Base-by-base conservation (phyloP, 2,329 filamentous ascomycete species). In the Fusarium nisikadoi region DNA sequence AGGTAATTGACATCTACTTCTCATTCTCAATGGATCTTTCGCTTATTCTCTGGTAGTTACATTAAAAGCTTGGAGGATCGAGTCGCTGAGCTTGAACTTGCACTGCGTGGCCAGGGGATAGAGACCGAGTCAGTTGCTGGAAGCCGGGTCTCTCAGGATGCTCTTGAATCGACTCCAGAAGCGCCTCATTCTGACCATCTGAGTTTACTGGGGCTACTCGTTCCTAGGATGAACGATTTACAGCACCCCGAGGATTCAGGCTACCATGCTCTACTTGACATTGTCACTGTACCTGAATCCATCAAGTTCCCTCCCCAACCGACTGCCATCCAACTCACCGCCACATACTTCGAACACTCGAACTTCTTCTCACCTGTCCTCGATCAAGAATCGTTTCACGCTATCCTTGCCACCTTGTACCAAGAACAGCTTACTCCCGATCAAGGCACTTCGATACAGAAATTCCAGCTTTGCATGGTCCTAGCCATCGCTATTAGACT, bases 261-360 rank as follows among this genome's bases (percentile, higher is more conserved):
- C 16, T 52, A 71, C 60, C 31, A 57, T 68, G 23, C 71, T 70
- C 4, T 72, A 25, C 14, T 73, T 13, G 62, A 66, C 16, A 11
- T 38, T 10, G 33, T 61, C 38, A 8, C 47, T 7, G 50, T 62
- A 9, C 62, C 49, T 4, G 67, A 54, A 1, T 25, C 2, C 0
- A n/a, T 60, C n/a, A 60, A 46, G 17, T 77, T 43, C 58, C 77
- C 41, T 16, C 54, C 16, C 9, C 47, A 27, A 63, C 65, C 17
- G 54, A 72, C 17, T 19, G 60, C 25, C 12, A 10, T 42, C 5
- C 67, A 63, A 36, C 61, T 79, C 2, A 55, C 65, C 0, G 66
- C 75, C 8, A 74, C 75, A 1, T 79, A 79, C n/a, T 79, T 79
- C 33, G 74, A 79, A 42, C 77, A 79, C 31, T 75, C 73, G 19